These are phyloP conservation scores for Metarhizium humberi DNA, from an alignment of 2,329 filamentous ascomycete genomes.

Conservation along the genomic window DNA sequence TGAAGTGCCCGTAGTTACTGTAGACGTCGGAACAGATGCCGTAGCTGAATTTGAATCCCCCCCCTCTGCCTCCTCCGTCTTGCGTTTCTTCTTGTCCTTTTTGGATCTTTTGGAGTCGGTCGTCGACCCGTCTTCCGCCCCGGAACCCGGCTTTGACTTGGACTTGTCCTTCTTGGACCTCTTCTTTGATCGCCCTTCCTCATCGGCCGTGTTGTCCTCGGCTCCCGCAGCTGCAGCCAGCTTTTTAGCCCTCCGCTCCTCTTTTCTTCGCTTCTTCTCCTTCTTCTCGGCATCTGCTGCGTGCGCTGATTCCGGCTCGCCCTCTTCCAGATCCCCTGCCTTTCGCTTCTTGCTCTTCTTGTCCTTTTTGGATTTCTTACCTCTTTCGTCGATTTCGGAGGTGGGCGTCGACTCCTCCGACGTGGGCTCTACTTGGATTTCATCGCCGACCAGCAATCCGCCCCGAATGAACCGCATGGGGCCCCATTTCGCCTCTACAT, in stretches of 20 bases:
- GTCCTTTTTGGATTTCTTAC: conserved; percentile 26
- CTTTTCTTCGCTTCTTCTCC: conserved; percentile 27
- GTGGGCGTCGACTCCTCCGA: conserved; percentile 8
- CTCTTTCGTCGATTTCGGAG: conserved; percentile 12
- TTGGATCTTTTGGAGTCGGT: conserved; percentile 25
- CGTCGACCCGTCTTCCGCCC: conserved; percentile 11
- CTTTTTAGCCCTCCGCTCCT: conserved; percentile 27
- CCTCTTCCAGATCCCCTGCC: conserved; percentile 27
- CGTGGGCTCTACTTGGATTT: conserved; percentile 32
- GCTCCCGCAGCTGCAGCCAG: conserved; percentile 3
- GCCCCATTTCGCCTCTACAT: conserved; percentile 68
- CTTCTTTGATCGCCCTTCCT: conserved; percentile 30
- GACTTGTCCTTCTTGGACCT: conserved; percentile 18
- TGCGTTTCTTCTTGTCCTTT: conserved; percentile 39
- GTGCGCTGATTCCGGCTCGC: conserved; percentile 4
- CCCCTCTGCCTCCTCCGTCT: conserved; percentile 28
- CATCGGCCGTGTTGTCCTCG: conserved; percentile 11
- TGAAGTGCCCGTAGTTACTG: conserved; percentile 24
- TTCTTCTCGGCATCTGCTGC: conserved; percentile 17
- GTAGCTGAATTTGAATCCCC: conserved; percentile 11
- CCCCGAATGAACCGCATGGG: conserved; percentile 79
- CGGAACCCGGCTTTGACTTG: conserved; percentile 12
- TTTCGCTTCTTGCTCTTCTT: conserved; percentile 43
- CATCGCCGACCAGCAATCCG: conserved; percentile 57
- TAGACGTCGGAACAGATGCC: conserved; percentile 13